Conservation (phyloP, 1,139 yeast species). For the Geotrichum australiense region DNA sequence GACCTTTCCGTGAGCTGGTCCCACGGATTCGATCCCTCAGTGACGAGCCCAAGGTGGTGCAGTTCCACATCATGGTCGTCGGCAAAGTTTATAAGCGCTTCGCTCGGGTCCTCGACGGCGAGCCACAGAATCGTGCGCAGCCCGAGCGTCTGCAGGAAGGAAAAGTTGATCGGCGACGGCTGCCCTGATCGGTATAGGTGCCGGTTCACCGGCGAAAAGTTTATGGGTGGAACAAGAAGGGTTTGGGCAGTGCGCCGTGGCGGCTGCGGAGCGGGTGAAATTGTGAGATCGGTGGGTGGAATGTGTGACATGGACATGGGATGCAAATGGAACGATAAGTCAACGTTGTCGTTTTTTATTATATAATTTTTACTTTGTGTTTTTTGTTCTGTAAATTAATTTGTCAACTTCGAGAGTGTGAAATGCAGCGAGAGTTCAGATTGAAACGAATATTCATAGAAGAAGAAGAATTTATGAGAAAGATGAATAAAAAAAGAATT, state of each 20-base stretch:
- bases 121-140: constrained; percentile 84
- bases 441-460: too few relatives aligned
- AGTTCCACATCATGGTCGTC: constrained; percentile 59
- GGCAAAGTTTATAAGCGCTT: constrained; percentile 75
- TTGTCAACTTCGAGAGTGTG: too few relatives aligned
- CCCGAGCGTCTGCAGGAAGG: constrained; percentile 67
- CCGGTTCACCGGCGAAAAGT: constrained; percentile 90
- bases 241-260: neutral
- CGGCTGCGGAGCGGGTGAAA: too few relatives aligned
- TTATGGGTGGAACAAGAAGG: constrained; percentile 83
- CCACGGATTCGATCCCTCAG: constrained; percentile 85
- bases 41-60: constrained; percentile 50
- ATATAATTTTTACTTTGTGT: too few relatives aligned
- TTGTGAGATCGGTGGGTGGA: too few relatives aligned
- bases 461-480: too few relatives aligned
- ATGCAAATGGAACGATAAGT: too few relatives aligned
- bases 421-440: too few relatives aligned
- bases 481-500: too few relatives aligned
- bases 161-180: constrained; percentile 91
- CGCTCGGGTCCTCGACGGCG: constrained; percentile 93
- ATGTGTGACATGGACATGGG: too few relatives aligned
- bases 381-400: too few relatives aligned
- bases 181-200: constrained; percentile 86
- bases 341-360: too few relatives aligned
- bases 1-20: constrained; percentile 87